These are phyloP conservation scores for Backusella macrospora DNA, from an alignment of 192 early-diverging fungal genomes.

Conservation along the genomic window DNA sequence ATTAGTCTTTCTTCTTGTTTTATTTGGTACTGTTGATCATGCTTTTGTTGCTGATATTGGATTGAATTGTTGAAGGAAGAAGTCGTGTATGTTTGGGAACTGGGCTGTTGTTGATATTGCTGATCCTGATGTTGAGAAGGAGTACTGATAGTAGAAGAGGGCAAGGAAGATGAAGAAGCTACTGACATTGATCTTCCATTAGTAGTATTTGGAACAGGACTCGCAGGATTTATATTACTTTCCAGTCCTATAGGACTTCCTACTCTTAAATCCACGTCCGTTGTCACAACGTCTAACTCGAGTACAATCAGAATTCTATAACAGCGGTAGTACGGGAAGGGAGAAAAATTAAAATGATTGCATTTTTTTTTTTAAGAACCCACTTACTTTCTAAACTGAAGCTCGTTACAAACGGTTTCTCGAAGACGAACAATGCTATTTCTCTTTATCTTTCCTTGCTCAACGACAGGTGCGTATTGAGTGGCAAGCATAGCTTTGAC, in stretches of 20 bases:
- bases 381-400: conserved; percentile 53
- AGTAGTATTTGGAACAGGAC: not conserved
- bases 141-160: not conserved
- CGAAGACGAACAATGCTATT: conserved; percentile 52
- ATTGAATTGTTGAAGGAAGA: too few relatives aligned
- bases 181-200: not conserved
- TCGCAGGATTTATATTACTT: not conserved
- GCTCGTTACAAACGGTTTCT: conserved; percentile 49
- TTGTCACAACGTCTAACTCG: conserved; percentile 46
- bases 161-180: not conserved
- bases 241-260: not conserved
- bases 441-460: conserved; percentile 47
- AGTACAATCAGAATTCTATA: conserved; percentile 45
- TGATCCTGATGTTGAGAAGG: not conserved
- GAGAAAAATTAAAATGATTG: not conserved
- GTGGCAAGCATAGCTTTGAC: conserved; percentile 65
- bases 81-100: too few relatives aligned
- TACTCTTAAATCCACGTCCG: not conserved
- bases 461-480: conserved; percentile 51
- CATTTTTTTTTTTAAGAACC: not conserved
- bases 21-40: too few relatives aligned
- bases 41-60: too few relatives aligned
- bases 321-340: too few relatives aligned
- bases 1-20: too few relatives aligned
- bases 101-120: too few relatives aligned